Percentiles rank a stretch among this genome's conserved stretches.
Evolutionary conservation across 768 basidiomycete genomes (phyloP).

Genomic region (Clitopilus hobsonii): DNA sequence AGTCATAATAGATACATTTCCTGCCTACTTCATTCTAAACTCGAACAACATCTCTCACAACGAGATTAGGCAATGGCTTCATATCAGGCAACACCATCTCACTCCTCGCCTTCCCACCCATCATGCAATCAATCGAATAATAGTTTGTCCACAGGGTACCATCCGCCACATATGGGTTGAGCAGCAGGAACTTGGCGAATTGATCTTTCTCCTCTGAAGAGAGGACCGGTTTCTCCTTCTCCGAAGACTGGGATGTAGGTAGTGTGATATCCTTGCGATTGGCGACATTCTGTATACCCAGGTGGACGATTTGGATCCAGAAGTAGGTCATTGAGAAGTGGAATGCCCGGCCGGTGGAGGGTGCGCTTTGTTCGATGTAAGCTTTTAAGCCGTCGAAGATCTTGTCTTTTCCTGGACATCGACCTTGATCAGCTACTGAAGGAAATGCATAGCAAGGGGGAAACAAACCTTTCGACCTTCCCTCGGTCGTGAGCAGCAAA

Average conservation of each 20-base stretch:
- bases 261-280: neutral
- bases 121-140: constrained; percentile 38
- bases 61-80: constrained; percentile 31
- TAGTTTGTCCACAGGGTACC: constrained; percentile 38
- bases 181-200: constrained; percentile 31
- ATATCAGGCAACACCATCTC: constrained; percentile 42
- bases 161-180: constrained; percentile 37
- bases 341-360: constrained; percentile 30
- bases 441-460: neutral
- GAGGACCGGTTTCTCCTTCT: neutral
- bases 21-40: no score
- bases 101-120: constrained; percentile 32
- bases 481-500: constrained; percentile 31
- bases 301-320: constrained; percentile 36
- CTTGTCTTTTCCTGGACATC: constrained; percentile 32
- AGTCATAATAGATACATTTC: no score
- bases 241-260: no score
- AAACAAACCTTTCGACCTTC: constrained; percentile 34
- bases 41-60: neutral
- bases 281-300: neutral
- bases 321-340: constrained; percentile 47
- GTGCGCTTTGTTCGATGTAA: constrained; percentile 31
- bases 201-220: constrained; percentile 9
- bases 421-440: neutral
- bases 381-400: constrained; percentile 36